Conservation (phyloP, 345 rosid genomes). For the Gossypium rotundifolium region DNA sequence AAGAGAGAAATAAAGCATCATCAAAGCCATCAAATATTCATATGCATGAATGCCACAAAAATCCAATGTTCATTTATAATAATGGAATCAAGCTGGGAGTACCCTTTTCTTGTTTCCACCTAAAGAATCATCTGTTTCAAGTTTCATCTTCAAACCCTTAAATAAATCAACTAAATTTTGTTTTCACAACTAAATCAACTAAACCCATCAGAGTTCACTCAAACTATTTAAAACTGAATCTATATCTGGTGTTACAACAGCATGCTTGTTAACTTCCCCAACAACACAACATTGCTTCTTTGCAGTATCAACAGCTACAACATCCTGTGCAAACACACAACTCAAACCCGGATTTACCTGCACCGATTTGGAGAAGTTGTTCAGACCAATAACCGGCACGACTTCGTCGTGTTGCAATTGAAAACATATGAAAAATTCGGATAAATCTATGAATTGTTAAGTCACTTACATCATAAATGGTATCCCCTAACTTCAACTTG, state of each 20-base stretch:
- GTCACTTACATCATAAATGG: constrained; percentile 64
- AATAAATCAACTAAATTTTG: neutral
- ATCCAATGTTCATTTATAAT: neutral
- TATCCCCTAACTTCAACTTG: constrained; percentile 79
- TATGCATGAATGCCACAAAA: too few relatives aligned
- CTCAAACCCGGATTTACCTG: constrained; percentile 72
- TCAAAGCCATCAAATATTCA: too few relatives aligned
- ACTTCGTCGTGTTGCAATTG: neutral
- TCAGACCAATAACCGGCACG: neutral
- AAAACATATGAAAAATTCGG: neutral
- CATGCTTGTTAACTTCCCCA: constrained; percentile 65
- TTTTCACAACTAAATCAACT: neutral
- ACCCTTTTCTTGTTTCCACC: too few relatives aligned
- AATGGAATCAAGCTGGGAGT: neutral
- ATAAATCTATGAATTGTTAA: neutral
- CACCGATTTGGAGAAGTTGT: neutral
- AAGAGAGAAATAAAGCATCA: too few relatives aligned
- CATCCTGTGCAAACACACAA: constrained; percentile 62
- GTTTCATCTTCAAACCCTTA: neutral
- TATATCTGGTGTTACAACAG: constrained; percentile 59
- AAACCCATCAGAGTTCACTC: constrained; percentile 23
- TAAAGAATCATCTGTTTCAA: too few relatives aligned
- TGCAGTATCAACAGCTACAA: constrained; percentile 41
- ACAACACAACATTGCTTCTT: constrained; percentile 49
- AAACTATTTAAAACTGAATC: constrained; percentile 47